phyloP scores from a whole-genome alignment of 1,139 yeast genomes.

The Magnusiomyces paraingens region DNA sequence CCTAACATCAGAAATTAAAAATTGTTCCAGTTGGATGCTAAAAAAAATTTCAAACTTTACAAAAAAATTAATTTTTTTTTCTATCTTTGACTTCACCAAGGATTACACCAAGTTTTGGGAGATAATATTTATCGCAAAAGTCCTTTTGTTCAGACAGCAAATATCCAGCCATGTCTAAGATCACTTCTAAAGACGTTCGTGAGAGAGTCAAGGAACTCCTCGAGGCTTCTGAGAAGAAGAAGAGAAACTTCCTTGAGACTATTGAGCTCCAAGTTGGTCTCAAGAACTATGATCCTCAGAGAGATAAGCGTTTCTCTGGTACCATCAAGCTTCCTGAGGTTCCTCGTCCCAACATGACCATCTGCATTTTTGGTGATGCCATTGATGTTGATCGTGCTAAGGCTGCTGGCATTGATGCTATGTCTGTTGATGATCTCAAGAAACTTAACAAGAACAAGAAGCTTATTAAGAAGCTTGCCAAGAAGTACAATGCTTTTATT shows the following conservation, averaged over 20 bases:
- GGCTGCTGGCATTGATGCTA: slow-evolving; percentile 98
- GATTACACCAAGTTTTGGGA: slow-evolving; percentile 33
- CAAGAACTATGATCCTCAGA: slow-evolving; percentile 99
- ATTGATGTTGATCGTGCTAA: slow-evolving; percentile 99
- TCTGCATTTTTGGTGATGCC: slow-evolving; percentile 99
- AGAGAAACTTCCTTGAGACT: slow-evolving; percentile 99
- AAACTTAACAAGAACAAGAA: slow-evolving; percentile 99
- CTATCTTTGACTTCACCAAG: slow-evolving; percentile 12
- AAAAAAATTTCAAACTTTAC: neutral
- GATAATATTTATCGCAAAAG: slow-evolving; percentile 27
- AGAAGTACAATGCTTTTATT: slow-evolving; percentile 99
- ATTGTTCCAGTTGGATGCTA: neutral
- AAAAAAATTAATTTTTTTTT: neutral
- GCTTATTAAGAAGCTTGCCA: slow-evolving; percentile 98
- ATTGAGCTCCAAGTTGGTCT: slow-evolving; percentile 99
- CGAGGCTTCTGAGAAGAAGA: slow-evolving; percentile 94
- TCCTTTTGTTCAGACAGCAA: slow-evolving; percentile 16
- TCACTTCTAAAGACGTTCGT: slow-evolving; percentile 90
- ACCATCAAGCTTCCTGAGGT: slow-evolving; percentile 96
- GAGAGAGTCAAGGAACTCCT: slow-evolving; percentile 91
- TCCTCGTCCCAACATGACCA: slow-evolving; percentile 99
- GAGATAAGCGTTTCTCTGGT: slow-evolving; percentile 99
- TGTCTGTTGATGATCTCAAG: slow-evolving; percentile 99
- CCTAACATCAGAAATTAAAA: neutral
- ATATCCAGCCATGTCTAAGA: slow-evolving; percentile 71